A percentile compares a stretch with the other conserved stretches of the same genome.
Evolutionary conservation across 2,329 filamentous ascomycete species (phyloP).

Genomic region (Aspergillus fumigatus): DNA sequence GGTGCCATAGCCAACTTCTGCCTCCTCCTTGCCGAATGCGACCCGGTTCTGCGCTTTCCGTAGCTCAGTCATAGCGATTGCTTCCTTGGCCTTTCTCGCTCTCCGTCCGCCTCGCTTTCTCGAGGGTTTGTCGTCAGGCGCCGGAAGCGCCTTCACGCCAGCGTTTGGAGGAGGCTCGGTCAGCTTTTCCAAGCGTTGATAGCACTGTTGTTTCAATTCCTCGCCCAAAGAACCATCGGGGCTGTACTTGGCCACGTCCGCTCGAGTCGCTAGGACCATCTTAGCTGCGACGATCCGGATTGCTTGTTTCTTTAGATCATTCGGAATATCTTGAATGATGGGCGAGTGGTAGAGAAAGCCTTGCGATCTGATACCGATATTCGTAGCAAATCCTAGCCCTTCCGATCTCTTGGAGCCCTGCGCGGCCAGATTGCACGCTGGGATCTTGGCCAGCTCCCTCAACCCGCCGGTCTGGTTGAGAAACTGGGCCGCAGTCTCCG

Average conservation of each 20-base stretch:
- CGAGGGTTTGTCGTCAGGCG: conserved; percentile 90
- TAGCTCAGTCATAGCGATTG: conserved; percentile 92
- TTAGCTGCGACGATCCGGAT: conserved; percentile 94
- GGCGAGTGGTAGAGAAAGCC: conserved; percentile 91
- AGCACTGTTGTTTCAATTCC: conserved; percentile 73
- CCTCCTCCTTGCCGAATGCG: conserved; percentile 93
- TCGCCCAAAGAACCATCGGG: conserved; percentile 79
- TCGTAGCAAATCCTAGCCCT: conserved; percentile 80
- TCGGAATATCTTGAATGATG: conserved; percentile 78
- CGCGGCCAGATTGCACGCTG: conserved; percentile 85
- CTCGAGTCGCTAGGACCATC: conserved; percentile 84
- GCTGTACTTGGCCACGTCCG: conserved; percentile 78
- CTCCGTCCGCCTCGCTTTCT: conserved; percentile 87
- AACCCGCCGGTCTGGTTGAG: conserved; percentile 90
- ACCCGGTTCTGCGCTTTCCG: conserved; percentile 95
- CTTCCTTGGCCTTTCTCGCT: conserved; percentile 92
- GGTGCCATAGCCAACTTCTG: conserved; percentile 83
- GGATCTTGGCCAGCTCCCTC: conserved; percentile 82
- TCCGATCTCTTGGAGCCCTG: conserved; percentile 86
- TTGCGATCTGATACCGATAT: conserved; percentile 84
- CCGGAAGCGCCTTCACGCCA: conserved; percentile 77
- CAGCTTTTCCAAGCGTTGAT: conserved; percentile 84
- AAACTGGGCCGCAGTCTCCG: conserved; percentile 90
- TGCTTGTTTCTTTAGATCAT: conserved; percentile 84
- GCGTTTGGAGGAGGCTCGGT: conserved; percentile 89